Base-by-base conservation (phyloP, 768 basidiomycete species). In the Suillus subalutaceus region DNA sequence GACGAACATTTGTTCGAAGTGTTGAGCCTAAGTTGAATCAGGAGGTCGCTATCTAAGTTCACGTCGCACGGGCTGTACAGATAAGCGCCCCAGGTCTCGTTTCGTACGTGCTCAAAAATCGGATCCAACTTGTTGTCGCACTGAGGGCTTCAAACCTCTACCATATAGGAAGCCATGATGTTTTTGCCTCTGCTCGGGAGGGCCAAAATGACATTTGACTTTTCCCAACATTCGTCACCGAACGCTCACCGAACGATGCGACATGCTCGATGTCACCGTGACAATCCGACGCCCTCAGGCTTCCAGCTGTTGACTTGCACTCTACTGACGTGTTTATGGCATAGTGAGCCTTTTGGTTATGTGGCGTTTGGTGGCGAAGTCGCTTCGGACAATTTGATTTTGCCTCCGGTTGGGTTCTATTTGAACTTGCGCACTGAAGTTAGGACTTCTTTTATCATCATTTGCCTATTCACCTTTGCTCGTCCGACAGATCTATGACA, bases 251-350 rank as follows among this genome's bases (percentile, higher is more conserved):
- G 52, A 53, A 18, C 52, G 16, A 26, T 32, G 18, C 52, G 13
- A 15, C 40, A 41, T 72, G 62, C 43, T 74, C 63, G 56, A 83
- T 81, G 10, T 66, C 71, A 23, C 20, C 5, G 35, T 5, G 6
- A 35, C 5, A 88, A 76, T 60, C 68, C 75, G 55, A 79, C 80
- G 35, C 73, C 66, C 69, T 26, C 26, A 26, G 26, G 26, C 26
- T 85, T 87, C 87, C 86, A 88, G 62, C 75, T 76, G 48, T 35
- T 35, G 35, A 35, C 32, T 76, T 81, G 40, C 78, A 72, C 44
- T 78, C 69, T 6, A 88, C 69, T 20, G 20, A 20, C 32, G 5
- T 32, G 32, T 4, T 32, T 32, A 5, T 32, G 32, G 32, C 18
- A 44, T 9, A 18, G 44, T 65, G 12, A 59, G 65, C 7, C 44